Percentiles rank a stretch among this genome's conserved stretches.
phyloP scores from a whole-genome alignment of 352 stramenopile genomes.

The Pythium guiyangense region DNA sequence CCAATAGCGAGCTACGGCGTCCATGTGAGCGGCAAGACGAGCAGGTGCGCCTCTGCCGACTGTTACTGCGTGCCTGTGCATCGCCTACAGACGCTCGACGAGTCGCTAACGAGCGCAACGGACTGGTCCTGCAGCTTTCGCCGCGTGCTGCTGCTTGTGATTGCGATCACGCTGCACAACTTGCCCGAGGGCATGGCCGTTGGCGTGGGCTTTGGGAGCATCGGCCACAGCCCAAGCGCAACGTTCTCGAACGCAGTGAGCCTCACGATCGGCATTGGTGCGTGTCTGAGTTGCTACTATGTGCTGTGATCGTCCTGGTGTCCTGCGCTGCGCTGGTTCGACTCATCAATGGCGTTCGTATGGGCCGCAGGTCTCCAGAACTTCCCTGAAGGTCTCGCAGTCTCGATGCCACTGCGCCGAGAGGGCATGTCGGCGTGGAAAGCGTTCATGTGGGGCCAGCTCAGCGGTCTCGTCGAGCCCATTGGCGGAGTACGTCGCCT shows the following conservation, averaged over 20 bases:
- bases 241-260: conserved; percentile 83
- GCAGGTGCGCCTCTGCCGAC: not conserved
- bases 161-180: conserved; percentile 90
- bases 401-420: conserved; percentile 84
- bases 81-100: too few relatives aligned
- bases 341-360: too few relatives aligned
- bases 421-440: conserved; percentile 79
- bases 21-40: conserved; percentile 9
- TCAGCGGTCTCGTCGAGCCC: conserved; percentile 87
- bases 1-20: conserved; percentile 28
- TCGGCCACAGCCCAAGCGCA: conserved; percentile 60
- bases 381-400: conserved; percentile 86
- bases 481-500: conserved; percentile 67
- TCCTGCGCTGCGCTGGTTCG: too few relatives aligned
- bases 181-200: conserved; percentile 88
- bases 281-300: not conserved
- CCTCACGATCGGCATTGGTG: conserved; percentile 82
- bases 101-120: too few relatives aligned
- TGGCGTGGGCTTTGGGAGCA: conserved; percentile 86
- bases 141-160: conserved; percentile 80
- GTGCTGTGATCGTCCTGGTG: too few relatives aligned
- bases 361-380: conserved; percentile 87
- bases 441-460: conserved; percentile 89
- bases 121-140: conserved; percentile 69
- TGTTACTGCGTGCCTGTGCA: not conserved